Conservation (phyloP, 306 rosid genomes). For the Cyclanthera cordifolia region DNA sequence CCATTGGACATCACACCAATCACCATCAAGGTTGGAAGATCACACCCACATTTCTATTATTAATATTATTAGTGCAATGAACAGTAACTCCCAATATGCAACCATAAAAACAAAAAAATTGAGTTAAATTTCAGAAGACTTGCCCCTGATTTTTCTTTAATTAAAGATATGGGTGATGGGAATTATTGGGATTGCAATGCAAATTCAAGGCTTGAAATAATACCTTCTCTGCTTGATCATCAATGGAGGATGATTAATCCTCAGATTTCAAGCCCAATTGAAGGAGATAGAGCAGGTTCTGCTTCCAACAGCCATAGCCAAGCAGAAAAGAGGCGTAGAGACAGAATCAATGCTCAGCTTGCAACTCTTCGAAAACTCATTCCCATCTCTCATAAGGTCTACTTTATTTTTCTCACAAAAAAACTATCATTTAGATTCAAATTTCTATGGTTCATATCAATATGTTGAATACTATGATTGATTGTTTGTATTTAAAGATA, state of each 20-base stretch:
- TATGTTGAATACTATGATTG: too few relatives aligned
- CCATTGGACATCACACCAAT: slow-evolving; percentile 40
- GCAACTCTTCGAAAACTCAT: slow-evolving; percentile 77
- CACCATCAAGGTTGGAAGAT: slow-evolving; percentile 43
- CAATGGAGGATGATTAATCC: too few relatives aligned
- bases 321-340: slow-evolving; percentile 91
- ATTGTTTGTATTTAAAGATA: too few relatives aligned
- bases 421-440: too few relatives aligned
- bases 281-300: slow-evolving; percentile 49
- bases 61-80: slow-evolving; percentile 23
- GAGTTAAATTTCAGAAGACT: slow-evolving; percentile 18
- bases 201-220: slow-evolving; percentile 37
- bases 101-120: slow-evolving; percentile 34
- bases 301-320: slow-evolving; percentile 91
- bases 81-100: slow-evolving; percentile 29
- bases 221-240: slow-evolving; percentile 43
- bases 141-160: too few relatives aligned
- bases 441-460: too few relatives aligned
- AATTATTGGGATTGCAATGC: slow-evolving; percentile 11
- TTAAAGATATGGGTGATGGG: too few relatives aligned
- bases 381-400: slow-evolving; percentile 96
- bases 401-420: too few relatives aligned
- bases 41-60: slow-evolving; percentile 30
- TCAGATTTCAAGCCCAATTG: slow-evolving; percentile 45
- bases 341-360: slow-evolving; percentile 88